Base-by-base conservation (phyloP, 768 basidiomycete genomes). In the Lepiota subincarnata region DNA sequence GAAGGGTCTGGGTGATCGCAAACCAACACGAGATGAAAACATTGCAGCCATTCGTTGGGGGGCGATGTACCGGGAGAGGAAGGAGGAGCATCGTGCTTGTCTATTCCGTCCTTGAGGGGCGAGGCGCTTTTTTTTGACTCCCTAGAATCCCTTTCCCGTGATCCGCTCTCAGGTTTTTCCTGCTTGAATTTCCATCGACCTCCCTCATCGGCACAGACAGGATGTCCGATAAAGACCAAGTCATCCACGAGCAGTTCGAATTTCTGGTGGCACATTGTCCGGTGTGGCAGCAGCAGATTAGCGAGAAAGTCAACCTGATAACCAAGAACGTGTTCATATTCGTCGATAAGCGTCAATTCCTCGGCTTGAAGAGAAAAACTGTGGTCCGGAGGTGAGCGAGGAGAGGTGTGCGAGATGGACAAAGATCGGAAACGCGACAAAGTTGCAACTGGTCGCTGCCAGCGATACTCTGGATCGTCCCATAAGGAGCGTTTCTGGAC, bases 201-300 rank as follows among this genome's bases (percentile, higher is more conserved):
- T 59, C 87, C 84, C 24, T 73, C 62, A 48, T 89, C 87, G 10
- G 81, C 81, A 64, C 87, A 89, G 2, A 98, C 93, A 1, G 96
- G 97, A 66, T 98, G 95, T 0, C 97, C 97, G 40, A 98, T 78
- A 66, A 98, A 98, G 4, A 84, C 90, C 20, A 98, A 76, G 61
- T 94, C 87, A 64, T 98, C 94, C 20, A 97, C 87, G 37, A 91
- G 70, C 26, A 99, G 80, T 66, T 96, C 93, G 64, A 97, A 98
- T 63, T 92, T 92, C 67, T 92, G 90, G 68, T 99, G 92, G 62
- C 93, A 97, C 67, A 94, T 82, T 12, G 84, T 77, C 26, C 74
- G 70, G 41, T 84, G 78, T 0, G 96, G 94, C 55, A 87, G 89
- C 2, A 98, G 76, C 59, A 96, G 72, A 40, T 79, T 79, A 20